Base-by-base conservation (phyloP, 345 rosid species). In the Arabidopsis suecica region DNA sequence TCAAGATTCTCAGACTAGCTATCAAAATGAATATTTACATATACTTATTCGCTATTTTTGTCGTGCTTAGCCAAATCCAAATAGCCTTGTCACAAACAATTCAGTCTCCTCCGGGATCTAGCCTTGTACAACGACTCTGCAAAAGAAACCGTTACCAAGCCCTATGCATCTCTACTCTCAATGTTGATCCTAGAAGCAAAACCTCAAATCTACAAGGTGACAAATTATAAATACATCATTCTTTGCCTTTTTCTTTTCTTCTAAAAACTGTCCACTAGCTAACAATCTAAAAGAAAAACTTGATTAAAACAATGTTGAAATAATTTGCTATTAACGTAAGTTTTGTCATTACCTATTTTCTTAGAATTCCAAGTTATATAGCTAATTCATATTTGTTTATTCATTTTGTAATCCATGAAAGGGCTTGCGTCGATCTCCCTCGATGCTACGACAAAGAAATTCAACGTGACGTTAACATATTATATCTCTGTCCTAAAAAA, bases 131-230 rank as follows among this genome's bases (percentile, higher is more conserved):
- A 0, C 51, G 55, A 47, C 71, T 77, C 18, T 77, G 81, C 65
- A 51, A 59, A 65, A 65, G 2, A 22, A 72, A 49, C 64, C 63
- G 34, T 59, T 72, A 65, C 2, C 69, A 65, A 65, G 11, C 37
- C 9, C 65, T 78, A n/a, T 78, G 81, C 57, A 4, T 50, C 33
- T 65, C 73, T 25, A 65, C 73, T 14, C 81, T 78, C 48, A 71
- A 10, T 49, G 50, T 22, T 12, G 69, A 71, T 41, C 73, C 77
- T 10, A 58, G 72, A 58, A 71, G 77, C 66, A 62, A 58, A 33
- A 13, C 55, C 25, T 63, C 79, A 5, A 12, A 73, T 79, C 38
- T 69, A 23, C 57, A 56, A 74, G 71, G 78, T 79, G 12, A 66
- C 9, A 53, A 28, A 28, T 20, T 0, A 5, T 28, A 51, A 38